Percentiles rank a stretch among this genome's conserved stretches.
Evolutionary conservation across 202 grass and related monocot genomes (phyloP).

Genomic region (Panicum virgatum): DNA sequence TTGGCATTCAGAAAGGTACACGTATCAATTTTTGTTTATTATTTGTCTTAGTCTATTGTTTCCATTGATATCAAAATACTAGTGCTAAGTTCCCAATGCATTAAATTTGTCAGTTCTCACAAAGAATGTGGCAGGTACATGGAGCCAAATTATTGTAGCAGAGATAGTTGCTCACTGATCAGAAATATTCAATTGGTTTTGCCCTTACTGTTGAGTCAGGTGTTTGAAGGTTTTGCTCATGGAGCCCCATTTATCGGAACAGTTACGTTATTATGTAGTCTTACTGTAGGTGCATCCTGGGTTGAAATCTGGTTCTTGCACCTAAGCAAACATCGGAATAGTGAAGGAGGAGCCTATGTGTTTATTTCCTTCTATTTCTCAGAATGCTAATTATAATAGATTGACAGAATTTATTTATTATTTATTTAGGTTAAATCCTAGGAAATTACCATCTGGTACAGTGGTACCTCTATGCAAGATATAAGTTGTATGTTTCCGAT

Average conservation of each 20-base stretch:
- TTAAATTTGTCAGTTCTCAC: slow-evolving; percentile 1
- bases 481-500: slow-evolving; percentile 1
- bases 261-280: too few species aligned
- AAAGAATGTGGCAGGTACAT: neutral
- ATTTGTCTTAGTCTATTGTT: neutral
- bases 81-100: slow-evolving; percentile 10
- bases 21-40: slow-evolving; percentile 5
- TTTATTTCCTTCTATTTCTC: slow-evolving; percentile 23
- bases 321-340: slow-evolving; percentile 22
- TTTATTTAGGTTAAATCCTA: slow-evolving; percentile 6
- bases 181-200: slow-evolving; percentile 16
- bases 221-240: neutral
- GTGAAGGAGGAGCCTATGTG: neutral
- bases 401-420: too few species aligned
- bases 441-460: neutral
- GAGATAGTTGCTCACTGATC: slow-evolving; percentile 19
- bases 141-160: neutral
- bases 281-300: slow-evolving; percentile 2
- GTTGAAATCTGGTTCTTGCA: slow-evolving; percentile 1
- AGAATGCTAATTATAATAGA: slow-evolving; percentile 8
- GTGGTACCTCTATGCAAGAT: slow-evolving; percentile 1
- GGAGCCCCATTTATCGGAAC: neutral
- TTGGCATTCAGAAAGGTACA: slow-evolving; percentile 89
- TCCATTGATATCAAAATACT: slow-evolving; percentile 31
- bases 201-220: neutral